A percentile compares a stretch with the other conserved stretches of the same genome.
Evolutionary conservation across 768 basidiomycete genomes (phyloP).

Genomic region (Cystofilobasidium bisporidii): DNA sequence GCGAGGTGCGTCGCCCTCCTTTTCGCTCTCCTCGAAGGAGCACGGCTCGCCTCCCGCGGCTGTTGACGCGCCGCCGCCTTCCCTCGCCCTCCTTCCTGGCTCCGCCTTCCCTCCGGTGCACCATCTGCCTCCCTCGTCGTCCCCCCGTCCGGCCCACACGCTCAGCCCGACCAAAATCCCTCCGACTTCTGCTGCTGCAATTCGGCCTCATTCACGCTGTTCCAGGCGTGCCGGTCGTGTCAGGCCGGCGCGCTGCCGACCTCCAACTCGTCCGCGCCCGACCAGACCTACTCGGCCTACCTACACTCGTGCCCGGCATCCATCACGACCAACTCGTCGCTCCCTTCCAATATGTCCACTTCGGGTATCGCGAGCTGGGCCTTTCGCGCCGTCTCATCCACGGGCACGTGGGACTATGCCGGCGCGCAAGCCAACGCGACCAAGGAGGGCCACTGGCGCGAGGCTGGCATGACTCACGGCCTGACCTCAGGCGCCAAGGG

Average conservation of each 20-base stretch:
- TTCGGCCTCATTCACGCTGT: background rate
- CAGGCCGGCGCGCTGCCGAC: background rate
- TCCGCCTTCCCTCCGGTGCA: background rate
- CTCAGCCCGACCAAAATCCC: background rate
- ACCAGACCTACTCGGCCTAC: background rate
- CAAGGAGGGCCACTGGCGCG: background rate
- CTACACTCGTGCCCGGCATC: background rate
- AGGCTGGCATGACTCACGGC: background rate
- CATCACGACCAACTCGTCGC: background rate
- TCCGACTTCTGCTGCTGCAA: slow-evolving; percentile 12
- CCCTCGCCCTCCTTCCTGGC: no score
- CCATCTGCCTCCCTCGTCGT: background rate
- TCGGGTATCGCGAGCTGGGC: background rate
- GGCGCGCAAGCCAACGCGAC: slow-evolving; percentile 1
- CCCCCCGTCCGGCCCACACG: background rate
- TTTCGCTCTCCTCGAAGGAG: background rate
- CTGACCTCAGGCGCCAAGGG: background rate
- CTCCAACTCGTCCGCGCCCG: background rate
- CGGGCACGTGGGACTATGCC: background rate
- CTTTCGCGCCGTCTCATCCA: background rate
- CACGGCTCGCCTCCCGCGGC: background rate
- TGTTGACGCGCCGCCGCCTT: background rate
- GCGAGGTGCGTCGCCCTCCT: background rate
- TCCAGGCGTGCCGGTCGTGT: slow-evolving; percentile 5
- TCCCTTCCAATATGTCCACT: background rate